Evolutionary conservation across 208 protist species (phyloP).

Genomic region (Trypanosoma conorhini): DNA sequence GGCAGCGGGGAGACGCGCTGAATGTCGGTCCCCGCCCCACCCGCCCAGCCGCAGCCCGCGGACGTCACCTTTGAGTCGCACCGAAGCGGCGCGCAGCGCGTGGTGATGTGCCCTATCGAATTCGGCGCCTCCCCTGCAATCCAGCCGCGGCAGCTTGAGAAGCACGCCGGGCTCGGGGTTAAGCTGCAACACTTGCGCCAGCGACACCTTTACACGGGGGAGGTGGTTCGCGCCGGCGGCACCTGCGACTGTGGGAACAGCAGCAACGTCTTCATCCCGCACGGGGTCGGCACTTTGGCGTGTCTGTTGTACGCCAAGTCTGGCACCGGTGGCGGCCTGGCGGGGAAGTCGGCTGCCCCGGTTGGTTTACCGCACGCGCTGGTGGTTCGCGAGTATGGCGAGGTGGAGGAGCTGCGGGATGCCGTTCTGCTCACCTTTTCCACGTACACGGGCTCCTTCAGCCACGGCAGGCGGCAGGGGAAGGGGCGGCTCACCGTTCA

Average conservation of each 20-base stretch:
- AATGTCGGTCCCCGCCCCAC: not conserved
- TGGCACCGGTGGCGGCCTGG: not conserved
- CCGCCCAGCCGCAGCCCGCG: not conserved
- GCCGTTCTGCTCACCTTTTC: constrained; percentile 18
- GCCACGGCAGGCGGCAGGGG: constrained; percentile 39
- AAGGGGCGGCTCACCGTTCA: constrained; percentile 49
- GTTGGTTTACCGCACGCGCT: constrained; percentile 17
- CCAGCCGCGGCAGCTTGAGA: constrained; percentile 15
- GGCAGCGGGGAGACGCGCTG: not conserved
- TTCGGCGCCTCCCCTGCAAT: not conserved
- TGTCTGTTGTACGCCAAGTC: constrained; percentile 26
- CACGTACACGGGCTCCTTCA: constrained; percentile 52
- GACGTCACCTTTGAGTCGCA: constrained; percentile 17
- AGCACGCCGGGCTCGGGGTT: constrained; percentile 15
- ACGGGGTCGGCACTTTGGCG: constrained; percentile 26
- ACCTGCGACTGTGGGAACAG: constrained; percentile 6
- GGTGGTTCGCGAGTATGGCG: constrained; percentile 19
- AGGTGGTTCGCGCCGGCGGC: constrained; percentile 18
- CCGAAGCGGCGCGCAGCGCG: constrained; percentile 10
- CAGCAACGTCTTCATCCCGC: constrained; percentile 21
- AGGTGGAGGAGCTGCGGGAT: constrained; percentile 24
- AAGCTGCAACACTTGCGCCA: constrained; percentile 11
- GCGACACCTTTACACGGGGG: constrained; percentile 31
- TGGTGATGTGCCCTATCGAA: constrained; percentile 26
- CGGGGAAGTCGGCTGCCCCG: not conserved